These are phyloP conservation scores for Xylariomycetidae sp. DNA, from an alignment of 2,329 filamentous ascomycete species.

Conservation along the genomic window DNA sequence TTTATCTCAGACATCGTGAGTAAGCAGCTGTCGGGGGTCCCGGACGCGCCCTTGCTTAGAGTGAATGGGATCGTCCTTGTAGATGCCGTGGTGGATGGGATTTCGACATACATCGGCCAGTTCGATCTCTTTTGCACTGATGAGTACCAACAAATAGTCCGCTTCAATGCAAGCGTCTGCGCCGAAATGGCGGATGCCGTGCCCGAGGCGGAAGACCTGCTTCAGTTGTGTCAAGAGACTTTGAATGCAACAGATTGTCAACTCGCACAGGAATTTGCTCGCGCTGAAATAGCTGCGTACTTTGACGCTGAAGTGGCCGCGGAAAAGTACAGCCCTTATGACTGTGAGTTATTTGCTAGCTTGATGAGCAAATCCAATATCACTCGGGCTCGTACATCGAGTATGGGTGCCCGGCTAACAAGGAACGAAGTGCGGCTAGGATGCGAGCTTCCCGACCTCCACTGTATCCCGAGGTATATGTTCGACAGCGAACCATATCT, in stretches of 20 bases:
- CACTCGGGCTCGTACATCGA: no score
- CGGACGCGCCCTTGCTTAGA: slow-evolving; percentile 1
- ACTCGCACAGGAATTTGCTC: slow-evolving; percentile 1
- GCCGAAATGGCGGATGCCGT: slow-evolving; percentile 1
- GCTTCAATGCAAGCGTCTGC: slow-evolving; percentile 6
- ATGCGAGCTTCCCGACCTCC: background rate
- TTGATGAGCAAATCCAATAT: no score
- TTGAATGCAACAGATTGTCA: slow-evolving; percentile 1
- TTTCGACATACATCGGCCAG: slow-evolving; percentile 3
- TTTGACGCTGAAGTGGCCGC: slow-evolving; percentile 2
- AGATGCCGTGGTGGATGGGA: slow-evolving; percentile 5
- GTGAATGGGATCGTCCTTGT: slow-evolving; percentile 7
- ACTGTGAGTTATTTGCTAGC: background rate
- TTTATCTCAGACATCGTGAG: slow-evolving; percentile 4
- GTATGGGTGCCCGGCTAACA: background rate
- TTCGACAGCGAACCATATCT: background rate
- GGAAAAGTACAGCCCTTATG: slow-evolving; percentile 1
- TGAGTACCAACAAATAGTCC: slow-evolving; percentile 7
- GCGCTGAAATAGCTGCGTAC: slow-evolving; percentile 4
- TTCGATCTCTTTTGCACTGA: slow-evolving; percentile 7
- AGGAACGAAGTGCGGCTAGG: background rate
- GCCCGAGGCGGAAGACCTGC: slow-evolving; percentile 3
- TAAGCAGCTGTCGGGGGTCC: background rate
- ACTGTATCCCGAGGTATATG: background rate
- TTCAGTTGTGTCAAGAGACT: slow-evolving; percentile 2